Evolutionary conservation across 306 rosid species (phyloP).

Genomic region (Cicer judaicum): DNA sequence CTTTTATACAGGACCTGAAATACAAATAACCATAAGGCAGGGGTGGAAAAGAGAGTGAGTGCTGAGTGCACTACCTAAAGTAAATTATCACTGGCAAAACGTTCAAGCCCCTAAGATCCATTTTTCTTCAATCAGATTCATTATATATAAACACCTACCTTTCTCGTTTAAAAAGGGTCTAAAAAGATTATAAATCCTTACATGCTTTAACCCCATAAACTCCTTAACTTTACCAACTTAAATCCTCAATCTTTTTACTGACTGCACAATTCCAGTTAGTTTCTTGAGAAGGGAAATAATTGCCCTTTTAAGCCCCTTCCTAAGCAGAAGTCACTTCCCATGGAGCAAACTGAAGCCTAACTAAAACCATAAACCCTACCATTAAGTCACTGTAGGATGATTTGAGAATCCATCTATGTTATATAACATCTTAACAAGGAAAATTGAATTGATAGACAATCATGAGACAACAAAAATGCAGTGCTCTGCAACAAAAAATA

Average conservation of each 20-base stretch:
- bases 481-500: conserved; percentile 6
- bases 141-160: conserved; percentile 28
- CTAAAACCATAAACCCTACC: conserved; percentile 28
- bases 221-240: conserved; percentile 29
- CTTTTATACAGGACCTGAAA: conserved; percentile 86
- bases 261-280: conserved; percentile 23
- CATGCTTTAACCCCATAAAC: conserved; percentile 22
- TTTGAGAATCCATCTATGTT: conserved; percentile 5
- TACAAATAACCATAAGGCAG: conserved; percentile 34
- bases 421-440: conserved; percentile 25
- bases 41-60: not conserved
- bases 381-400: conserved; percentile 20
- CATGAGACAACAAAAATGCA: conserved; percentile 17
- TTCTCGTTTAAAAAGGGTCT: conserved; percentile 15
- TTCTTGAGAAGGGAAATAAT: conserved; percentile 8
- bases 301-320: conserved; percentile 35
- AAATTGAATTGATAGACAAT: conserved; percentile 24
- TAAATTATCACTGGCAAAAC: conserved; percentile 21
- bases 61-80: conserved; percentile 36
- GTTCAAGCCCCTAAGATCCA: conserved; percentile 8
- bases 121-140: conserved; percentile 34
- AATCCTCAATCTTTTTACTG: conserved; percentile 30
- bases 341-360: conserved; percentile 27
- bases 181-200: conserved; percentile 14
- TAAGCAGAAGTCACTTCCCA: conserved; percentile 29